These are phyloP conservation scores for Emiliania huxleyi DNA, from an alignment of 78 protist species.

Conservation along the genomic window DNA sequence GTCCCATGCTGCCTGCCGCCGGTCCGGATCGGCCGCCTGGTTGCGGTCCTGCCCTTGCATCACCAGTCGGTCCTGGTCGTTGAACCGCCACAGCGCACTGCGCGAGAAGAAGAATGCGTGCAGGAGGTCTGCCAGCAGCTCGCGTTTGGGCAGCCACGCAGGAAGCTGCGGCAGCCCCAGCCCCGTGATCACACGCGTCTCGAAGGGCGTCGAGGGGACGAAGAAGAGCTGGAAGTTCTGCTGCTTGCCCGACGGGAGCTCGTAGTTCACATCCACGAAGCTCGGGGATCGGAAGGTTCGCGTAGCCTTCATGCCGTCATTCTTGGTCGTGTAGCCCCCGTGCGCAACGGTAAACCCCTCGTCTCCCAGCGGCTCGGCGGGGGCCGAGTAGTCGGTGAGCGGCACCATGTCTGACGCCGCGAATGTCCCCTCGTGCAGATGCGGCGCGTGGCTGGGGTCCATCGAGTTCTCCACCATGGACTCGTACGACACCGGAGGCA, in stretches of 20 bases:
- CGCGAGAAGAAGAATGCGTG: neutral
- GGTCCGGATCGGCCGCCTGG: neutral
- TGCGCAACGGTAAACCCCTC: neutral
- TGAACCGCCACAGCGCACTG: neutral
- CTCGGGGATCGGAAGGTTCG: neutral
- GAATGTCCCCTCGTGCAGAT: neutral
- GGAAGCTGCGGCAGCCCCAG: neutral
- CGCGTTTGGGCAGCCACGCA: neutral
- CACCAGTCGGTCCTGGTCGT: neutral
- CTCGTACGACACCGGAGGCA: neutral
- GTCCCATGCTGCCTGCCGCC: neutral
- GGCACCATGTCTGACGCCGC: neutral
- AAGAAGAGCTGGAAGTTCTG: neutral
- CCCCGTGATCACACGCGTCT: neutral
- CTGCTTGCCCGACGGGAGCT: neutral
- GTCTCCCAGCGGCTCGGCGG: neutral
- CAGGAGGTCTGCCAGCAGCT: neutral
- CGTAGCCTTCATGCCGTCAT: neutral
- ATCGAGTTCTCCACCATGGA: neutral
- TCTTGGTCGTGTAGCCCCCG: neutral
- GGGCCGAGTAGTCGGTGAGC: neutral
- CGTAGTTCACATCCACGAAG: neutral
- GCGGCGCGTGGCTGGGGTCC: neutral
- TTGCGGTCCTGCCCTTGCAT: neutral
- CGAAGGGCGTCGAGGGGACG: neutral